These are phyloP conservation scores for Flaveria brownii DNA, from an alignment of 129 eudicot species.

Conservation along the genomic window DNA sequence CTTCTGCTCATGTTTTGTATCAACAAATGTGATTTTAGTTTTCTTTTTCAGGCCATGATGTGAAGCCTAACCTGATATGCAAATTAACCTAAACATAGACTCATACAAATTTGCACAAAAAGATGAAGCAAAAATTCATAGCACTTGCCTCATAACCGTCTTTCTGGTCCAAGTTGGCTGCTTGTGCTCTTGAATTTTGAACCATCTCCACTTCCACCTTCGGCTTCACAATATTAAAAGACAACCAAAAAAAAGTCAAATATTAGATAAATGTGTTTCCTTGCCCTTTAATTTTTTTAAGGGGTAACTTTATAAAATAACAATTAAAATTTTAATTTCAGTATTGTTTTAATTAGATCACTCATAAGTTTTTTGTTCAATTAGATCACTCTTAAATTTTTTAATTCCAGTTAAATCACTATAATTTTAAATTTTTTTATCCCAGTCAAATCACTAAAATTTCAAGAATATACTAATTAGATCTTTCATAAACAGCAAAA, in stretches of 20 bases:
- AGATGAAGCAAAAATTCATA: not conserved
- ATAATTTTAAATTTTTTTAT: too few species aligned
- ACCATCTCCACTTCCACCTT: conserved; percentile 34
- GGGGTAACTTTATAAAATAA: too few species aligned
- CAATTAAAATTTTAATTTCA: too few species aligned
- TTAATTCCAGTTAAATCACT: too few species aligned
- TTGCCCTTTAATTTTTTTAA: not conserved
- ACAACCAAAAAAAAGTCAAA: conserved; percentile 17
- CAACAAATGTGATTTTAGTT: too few species aligned
- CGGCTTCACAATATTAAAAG: conserved; percentile 48
- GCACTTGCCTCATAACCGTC: conserved; percentile 64
- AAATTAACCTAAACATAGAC: conserved; percentile 4
- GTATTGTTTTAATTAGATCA: too few species aligned
- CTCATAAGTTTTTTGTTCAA: too few species aligned
- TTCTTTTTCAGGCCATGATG: conserved; percentile 32
- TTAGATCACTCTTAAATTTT: too few species aligned
- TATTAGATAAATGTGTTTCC: conserved; percentile 12
- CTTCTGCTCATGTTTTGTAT: not conserved
- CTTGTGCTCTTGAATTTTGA: conserved; percentile 39
- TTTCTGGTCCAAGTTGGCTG: conserved; percentile 45
- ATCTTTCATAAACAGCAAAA: too few species aligned
- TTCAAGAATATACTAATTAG: too few species aligned
- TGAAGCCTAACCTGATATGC: conserved; percentile 50
- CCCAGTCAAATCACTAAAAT: too few species aligned
- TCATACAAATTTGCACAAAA: not conserved